Conservation (phyloP, 1,284 basidiomycete genomes). For the Fomitopsis schrenkii region DNA sequence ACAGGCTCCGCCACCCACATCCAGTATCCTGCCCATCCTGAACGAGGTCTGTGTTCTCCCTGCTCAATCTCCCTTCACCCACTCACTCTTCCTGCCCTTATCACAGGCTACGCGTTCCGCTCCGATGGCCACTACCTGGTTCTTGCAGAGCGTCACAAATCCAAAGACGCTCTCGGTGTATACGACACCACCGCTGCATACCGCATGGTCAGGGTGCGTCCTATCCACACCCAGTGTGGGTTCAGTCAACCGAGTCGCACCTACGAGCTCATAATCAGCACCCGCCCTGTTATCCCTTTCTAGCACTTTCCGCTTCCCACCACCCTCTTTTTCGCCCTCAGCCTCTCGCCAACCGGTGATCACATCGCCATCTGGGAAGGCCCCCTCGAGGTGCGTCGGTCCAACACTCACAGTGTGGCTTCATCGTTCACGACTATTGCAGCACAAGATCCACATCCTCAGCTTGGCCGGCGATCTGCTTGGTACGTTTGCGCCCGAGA, state of each 20-base stretch:
- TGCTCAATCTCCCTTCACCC: background rate
- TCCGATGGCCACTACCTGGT: constrained; percentile 77
- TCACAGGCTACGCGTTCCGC: constrained; percentile 72
- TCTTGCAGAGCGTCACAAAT: constrained; percentile 80
- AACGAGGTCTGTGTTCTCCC: constrained; percentile 48
- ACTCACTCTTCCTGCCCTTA: background rate
- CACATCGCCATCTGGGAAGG: constrained; percentile 84
- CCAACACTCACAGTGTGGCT: background rate
- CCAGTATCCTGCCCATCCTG: constrained; percentile 74
- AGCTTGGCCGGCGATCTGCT: constrained; percentile 70
- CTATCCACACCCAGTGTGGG: background rate
- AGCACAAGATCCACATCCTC: constrained; percentile 82
- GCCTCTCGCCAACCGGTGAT: constrained; percentile 79
- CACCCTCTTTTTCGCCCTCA: constrained; percentile 67
- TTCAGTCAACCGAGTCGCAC: background rate
- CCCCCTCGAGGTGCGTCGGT: constrained; percentile 60
- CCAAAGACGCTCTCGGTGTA: constrained; percentile 79
- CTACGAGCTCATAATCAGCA: constrained; percentile 6
- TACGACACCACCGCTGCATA: constrained; percentile 73
- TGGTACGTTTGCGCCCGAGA: constrained; percentile 63
- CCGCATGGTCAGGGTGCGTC: constrained; percentile 69
- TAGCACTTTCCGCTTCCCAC: constrained; percentile 85
- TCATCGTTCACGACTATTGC: constrained; percentile 3
- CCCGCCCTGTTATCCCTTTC: background rate
- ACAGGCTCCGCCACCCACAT: constrained; percentile 71